phyloP scores from a whole-genome alignment of 257 asterid genomes.

The Catharanthus roseus region DNA sequence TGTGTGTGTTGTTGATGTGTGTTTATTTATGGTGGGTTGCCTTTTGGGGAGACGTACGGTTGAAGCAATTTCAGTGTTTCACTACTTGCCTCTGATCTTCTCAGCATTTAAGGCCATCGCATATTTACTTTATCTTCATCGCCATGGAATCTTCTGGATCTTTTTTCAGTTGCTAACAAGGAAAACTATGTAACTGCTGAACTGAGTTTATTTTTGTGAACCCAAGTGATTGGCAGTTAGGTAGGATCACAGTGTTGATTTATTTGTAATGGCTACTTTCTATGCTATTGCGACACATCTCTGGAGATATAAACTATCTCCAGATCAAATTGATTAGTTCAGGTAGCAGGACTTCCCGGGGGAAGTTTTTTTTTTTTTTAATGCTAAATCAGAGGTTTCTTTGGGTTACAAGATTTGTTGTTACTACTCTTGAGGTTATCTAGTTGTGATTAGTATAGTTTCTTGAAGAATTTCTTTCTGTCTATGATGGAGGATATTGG shows the following conservation, averaged over 20 bases:
- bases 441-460: neutral
- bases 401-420: constrained; percentile 10
- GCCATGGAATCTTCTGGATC: constrained; percentile 62
- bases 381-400: neutral
- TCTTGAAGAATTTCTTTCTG: constrained; percentile 9
- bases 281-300: constrained; percentile 17
- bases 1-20: constrained; percentile 23
- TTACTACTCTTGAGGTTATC: neutral
- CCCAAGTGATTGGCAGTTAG: constrained; percentile 17
- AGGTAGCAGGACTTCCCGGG: constrained; percentile 16
- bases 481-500: constrained; percentile 93
- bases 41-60: constrained; percentile 41
- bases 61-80: constrained; percentile 39
- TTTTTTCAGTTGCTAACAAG: constrained; percentile 13
- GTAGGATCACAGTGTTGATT: constrained; percentile 24
- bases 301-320: constrained; percentile 27
- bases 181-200: constrained; percentile 25
- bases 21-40: constrained; percentile 45
- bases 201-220: constrained; percentile 24
- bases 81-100: constrained; percentile 18
- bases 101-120: constrained; percentile 19
- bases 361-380: neutral
- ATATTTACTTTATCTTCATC: constrained; percentile 22
- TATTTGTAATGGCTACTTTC: constrained; percentile 23
- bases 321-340: constrained; percentile 21